These are phyloP conservation scores for Talaromyces sp. DNA, from an alignment of 2,329 filamentous ascomycete genomes.

Conservation along the genomic window DNA sequence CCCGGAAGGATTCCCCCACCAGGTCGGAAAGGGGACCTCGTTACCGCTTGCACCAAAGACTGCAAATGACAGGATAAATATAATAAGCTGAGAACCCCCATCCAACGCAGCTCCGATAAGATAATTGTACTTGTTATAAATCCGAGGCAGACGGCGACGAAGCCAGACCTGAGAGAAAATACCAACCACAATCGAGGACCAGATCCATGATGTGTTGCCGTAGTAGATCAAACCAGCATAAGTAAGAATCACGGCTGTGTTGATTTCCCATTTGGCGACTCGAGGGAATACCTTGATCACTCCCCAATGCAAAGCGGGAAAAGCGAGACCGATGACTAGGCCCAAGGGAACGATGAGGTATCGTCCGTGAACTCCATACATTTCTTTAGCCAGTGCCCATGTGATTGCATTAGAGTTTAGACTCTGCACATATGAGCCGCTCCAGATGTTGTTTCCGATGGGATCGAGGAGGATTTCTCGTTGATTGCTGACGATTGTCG, in stretches of 20 bases:
- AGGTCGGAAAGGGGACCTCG: conserved; percentile 34
- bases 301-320: conserved; percentile 46
- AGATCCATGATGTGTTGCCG: conserved; percentile 24
- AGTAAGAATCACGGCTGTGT: conserved; percentile 22
- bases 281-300: conserved; percentile 21
- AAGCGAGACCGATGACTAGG: conserved; percentile 46
- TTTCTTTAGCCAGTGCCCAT: conserved; percentile 52
- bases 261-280: conserved; percentile 21
- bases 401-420: conserved; percentile 37
- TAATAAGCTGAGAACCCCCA: conserved; percentile 39
- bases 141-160: conserved; percentile 33
- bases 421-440: conserved; percentile 50
- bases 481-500: conserved; percentile 50
- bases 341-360: conserved; percentile 53
- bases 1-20: conserved; percentile 34
- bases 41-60: conserved; percentile 46
- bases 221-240: conserved; percentile 21
- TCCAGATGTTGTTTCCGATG: conserved; percentile 53
- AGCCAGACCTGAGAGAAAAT: conserved; percentile 35
- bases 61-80: conserved; percentile 45
- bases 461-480: conserved; percentile 47
- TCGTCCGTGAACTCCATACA: conserved; percentile 47
- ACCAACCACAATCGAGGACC: conserved; percentile 23
- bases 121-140: conserved; percentile 45
- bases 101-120: conserved; percentile 41